Conservation (phyloP, 768 basidiomycete species). For the Cyathus striatus region DNA sequence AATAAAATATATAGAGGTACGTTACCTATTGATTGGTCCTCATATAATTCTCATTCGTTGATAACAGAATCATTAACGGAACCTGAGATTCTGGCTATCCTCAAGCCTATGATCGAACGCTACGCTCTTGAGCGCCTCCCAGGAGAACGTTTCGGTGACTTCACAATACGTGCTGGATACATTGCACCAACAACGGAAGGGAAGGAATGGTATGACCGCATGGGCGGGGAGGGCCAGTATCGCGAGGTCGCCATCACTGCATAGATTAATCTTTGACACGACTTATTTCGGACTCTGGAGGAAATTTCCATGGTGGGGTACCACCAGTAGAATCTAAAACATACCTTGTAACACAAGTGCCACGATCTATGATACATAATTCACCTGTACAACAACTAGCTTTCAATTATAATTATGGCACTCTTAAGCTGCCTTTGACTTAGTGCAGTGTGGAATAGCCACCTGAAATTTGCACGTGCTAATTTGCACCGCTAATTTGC, state of each 20-base stretch:
- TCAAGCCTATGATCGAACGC: conserved; percentile 89
- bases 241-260: conserved; percentile 18
- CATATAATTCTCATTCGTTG: conserved; percentile 1
- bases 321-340: no score
- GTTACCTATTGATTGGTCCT: conserved; percentile 6
- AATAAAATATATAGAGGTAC: conserved; percentile 93
- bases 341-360: no score
- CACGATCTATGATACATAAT: no score
- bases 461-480: no score
- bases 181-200: conserved; percentile 84
- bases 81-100: conserved; percentile 85
- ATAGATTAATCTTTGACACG: no score
- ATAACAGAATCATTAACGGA: conserved; percentile 77
- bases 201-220: conserved; percentile 79
- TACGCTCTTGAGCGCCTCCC: conserved; percentile 84
- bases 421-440: no score
- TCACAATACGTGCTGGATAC: conserved; percentile 87
- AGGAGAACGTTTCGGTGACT: conserved; percentile 95
- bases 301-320: no score
- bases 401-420: no score
- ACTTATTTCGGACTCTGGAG: no score
- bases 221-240: conserved; percentile 73
- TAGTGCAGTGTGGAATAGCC: no score
- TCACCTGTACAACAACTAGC: no score
- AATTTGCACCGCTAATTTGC: no score